Evolutionary conservation across 164 flowering plant genomes (phyloP), one percentile per base, ranked within the genome.

Genomic region (Akebia trifoliata): DNA sequence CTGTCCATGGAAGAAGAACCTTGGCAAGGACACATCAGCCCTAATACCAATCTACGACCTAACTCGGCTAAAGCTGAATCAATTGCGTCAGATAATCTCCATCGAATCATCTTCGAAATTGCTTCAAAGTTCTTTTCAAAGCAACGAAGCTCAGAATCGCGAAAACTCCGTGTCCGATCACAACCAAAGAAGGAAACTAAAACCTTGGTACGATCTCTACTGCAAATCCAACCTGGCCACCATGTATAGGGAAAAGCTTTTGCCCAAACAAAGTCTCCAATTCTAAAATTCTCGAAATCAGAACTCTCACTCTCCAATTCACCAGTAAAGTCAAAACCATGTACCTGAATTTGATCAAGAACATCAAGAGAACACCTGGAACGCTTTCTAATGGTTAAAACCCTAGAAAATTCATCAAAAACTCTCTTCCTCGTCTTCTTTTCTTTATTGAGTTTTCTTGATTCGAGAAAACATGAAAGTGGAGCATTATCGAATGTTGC

Each of bases 231-330:
- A 48, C 70, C 72, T 10, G 76, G 76, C 70, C 70, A 65, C 72
- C 70, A 72, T 52, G 21, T 30, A 39, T 26, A 12, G 26, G 62
- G 63, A 12, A 2, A 58, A 1, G 52, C 65, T 46, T 56, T 68
- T 7, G 63, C 75, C 72, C 75, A 72, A 37, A 72, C 75, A 6
- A 72, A 6, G 3, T 72, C 75, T 12, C 66, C 68, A 30, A 31
- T 44, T 12, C 36, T 28, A 12, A 51, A 56, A 14, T 58, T 22
- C 39, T 35, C 30, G 30, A 3, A 1, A 3, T 18, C 52, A n/a
- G 22, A 44, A 18, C 8, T 31, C 61, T 44, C 61, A 49, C 8
- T 21, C 17, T 18, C 47, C 32, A 10, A 30, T 29, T 29, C 40
- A 22, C 18, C 20, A 18, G n/a, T n/a, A n/a, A n/a, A n/a, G n/a